A percentile compares a stretch with the other conserved stretches of the same genome.
Conservation (phyloP, 2,329 filamentous ascomycete genomes). For the Colletotrichum nymphaeae region DNA sequence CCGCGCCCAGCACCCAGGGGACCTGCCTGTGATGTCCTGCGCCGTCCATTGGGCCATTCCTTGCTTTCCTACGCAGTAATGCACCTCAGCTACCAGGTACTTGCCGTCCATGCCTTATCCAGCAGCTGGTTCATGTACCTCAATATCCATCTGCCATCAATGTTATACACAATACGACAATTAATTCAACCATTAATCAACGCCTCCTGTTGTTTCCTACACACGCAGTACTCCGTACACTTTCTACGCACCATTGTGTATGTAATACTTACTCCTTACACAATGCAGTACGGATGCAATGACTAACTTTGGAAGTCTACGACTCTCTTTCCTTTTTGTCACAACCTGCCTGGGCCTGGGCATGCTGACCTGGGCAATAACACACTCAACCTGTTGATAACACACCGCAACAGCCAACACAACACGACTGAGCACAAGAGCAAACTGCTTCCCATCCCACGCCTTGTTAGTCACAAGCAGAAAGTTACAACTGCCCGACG, state of each 20-base stretch:
- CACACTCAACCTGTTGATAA: not conserved
- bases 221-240: no score
- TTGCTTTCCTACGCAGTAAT: not conserved
- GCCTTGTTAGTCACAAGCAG: not conserved
- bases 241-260: no score
- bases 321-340: not conserved
- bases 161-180: not conserved
- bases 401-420: not conserved
- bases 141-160: not conserved
- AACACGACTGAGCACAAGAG: not conserved
- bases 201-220: not conserved
- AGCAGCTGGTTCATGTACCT: not conserved
- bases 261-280: no score
- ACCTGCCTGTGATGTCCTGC: conserved; percentile 25
- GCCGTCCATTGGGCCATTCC: conserved; percentile 2
- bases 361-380: not conserved
- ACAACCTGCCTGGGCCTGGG: not conserved
- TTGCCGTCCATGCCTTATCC: not conserved
- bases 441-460: not conserved
- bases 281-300: no score
- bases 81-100: no score
- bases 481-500: not conserved
- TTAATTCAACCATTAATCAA: not conserved
- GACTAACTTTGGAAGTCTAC: not conserved
- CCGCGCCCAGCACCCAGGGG: not conserved